Percentiles rank a stretch among this genome's conserved stretches.
These are phyloP conservation scores for Dactylella cylindrospora DNA, from an alignment of 2,329 filamentous ascomycete genomes.

Conservation along the genomic window DNA sequence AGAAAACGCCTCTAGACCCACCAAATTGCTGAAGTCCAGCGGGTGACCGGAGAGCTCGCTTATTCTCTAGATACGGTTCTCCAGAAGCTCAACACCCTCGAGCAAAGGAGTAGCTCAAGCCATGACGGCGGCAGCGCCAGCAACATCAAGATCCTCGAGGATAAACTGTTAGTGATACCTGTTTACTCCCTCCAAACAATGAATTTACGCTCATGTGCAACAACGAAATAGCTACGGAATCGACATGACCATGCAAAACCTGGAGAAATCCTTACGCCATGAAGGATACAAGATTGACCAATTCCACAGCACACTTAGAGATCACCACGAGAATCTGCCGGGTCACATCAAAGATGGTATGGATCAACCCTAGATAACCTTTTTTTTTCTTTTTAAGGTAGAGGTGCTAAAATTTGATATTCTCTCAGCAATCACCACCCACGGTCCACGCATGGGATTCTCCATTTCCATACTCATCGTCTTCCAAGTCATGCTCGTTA, in stretches of 20 bases:
- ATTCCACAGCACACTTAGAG: conserved; percentile 8
- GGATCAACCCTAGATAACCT: background rate
- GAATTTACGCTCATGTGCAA: background rate
- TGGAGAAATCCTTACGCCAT: conserved; percentile 33
- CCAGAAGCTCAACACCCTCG: conserved; percentile 3
- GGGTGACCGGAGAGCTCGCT: conserved; percentile 28
- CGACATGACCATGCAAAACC: conserved; percentile 17
- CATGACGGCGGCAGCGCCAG: too few relatives aligned
- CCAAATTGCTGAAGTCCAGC: conserved; percentile 43
- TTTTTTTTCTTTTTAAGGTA: background rate
- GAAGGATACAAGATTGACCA: conserved; percentile 36
- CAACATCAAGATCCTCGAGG: conserved; percentile 14
- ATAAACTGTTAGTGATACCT: conserved; percentile 13
- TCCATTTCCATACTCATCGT: conserved; percentile 72
- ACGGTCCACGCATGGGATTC: conserved; percentile 61
- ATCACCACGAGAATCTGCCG: conserved; percentile 38
- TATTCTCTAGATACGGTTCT: conserved; percentile 5
- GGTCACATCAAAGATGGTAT: conserved; percentile 31
- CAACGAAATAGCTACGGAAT: conserved; percentile 9
- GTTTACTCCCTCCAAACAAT: background rate
- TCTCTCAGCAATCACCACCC: conserved; percentile 56
- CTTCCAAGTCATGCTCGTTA: conserved; percentile 71
- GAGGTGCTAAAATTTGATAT: background rate
- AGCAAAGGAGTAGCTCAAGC: too few relatives aligned
- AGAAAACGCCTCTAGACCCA: conserved; percentile 50